Evolutionary conservation across 2,329 filamentous ascomycete genomes (phyloP), one percentile per base, ranked within the genome.

Genomic region (Trichoderma simmonsii): DNA sequence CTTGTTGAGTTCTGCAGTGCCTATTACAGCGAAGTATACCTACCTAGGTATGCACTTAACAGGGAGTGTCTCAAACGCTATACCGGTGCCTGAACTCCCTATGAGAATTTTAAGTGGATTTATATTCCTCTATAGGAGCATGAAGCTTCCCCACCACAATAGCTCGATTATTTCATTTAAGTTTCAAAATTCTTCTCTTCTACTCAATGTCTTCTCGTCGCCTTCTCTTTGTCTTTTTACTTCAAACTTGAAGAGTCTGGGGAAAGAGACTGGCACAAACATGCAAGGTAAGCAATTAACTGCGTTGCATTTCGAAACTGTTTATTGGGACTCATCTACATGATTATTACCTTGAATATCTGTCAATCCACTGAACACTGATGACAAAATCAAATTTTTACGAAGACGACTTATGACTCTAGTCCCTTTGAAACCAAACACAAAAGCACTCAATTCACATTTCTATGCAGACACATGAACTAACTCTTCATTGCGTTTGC

Each of bases 351-450:
- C 77, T 79, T 83, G 84, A 57, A 83, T 81, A 87, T 88, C 86
- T 88, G 86, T 88, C 86, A 88, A 88, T 88, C 86, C 86, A 81
- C 86, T 87, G 86, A 88, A 79, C 77, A 81, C 79, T 82, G 84
- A 83, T 77, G 82, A 85, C 80, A 83, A 77, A 79, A 73, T 78
- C 80, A 79, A 82, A 70, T 77, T 75, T 80, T 80, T 84, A 82
- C 81, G 81, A 83, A 82, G 81, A 83, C 81, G 81, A 83, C 81
- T 83, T 82, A 83, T 81, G 81, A 83, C 51, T 36, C 15, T 43
- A 24, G 2, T 54, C 59, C 21, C 26, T 4, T 15, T 64, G 9
- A 54, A 18, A 21, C 43, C 21, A 21, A 61, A 62, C 18, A n/a
- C 14, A n/a, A 66, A 2, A 26, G 26, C 26, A 34, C 5, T 62